Base-by-base conservation (phyloP, 1,284 basidiomycete species). In the Peniophora sp. region DNA sequence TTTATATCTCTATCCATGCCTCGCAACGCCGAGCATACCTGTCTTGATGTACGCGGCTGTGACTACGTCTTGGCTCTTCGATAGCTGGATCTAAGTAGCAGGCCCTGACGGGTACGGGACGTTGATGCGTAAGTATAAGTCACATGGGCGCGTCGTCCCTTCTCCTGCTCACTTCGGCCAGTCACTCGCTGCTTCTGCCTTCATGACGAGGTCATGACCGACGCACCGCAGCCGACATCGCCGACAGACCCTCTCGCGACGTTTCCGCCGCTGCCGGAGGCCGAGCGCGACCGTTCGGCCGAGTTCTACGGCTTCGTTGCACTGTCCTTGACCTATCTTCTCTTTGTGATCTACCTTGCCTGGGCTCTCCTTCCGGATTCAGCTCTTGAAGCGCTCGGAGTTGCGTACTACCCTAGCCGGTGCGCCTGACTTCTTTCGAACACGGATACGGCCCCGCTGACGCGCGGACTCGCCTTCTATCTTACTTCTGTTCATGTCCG, bases 261-360 rank as follows among this genome's bases (percentile, higher is more conserved):
- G 2, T 77, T 69, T 59, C 75, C 78, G 44, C 71, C 75, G 11
- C 61, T 67, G 35, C 65, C 63, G 3, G 68, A n/a, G 39, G 16
- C 66, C 56, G 59, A 69, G 56, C 75, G 75, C 58, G 81, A 78
- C 61, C 77, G 84, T 14, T 82, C 83, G 11, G 74, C 85, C 48
- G 92, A 94, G 66, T 89, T 92, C 60, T 94, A 94, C 61, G 92
- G 91, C 17, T 92, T 91, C 62, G 87, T 90, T 10, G 89, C 86
- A 11, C 87, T 84, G 79, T 81, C 87, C 9, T 80, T 83, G 0
- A 92, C 90, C 1, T 86, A 79, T 54, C 68, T 92, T 32, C 66
- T 81, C 3, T 92, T 88, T 60, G 67, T 75, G 49, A 59, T 86
- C 16, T 92, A 89, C 63, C 62, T 92, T 22, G 68, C 89, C 6